Evolutionary conservation across 129 eudicot genomes (phyloP), one percentile per base, ranked within the genome.

Genomic region (Saussurea involucrata): DNA sequence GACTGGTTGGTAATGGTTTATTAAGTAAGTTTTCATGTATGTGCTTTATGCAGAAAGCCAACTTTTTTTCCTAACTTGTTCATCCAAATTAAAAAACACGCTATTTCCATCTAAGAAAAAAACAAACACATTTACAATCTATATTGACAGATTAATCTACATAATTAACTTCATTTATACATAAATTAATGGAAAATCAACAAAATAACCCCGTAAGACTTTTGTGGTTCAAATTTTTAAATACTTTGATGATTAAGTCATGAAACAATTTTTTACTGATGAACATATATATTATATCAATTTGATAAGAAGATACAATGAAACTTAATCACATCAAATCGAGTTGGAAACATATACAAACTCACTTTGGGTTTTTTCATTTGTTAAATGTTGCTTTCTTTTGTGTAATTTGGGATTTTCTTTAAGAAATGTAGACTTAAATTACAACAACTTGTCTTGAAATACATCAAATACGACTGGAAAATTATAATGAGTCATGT

Each of bases 321-420:
- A n/a, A 27, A 17, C 17, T 5, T 49, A 13, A 49, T 2, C 4
- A n/a, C 25, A 58, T 58, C 17, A 60, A 18, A 60, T 0, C 17
- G 2, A 53, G 25, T 60, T 60, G 25, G 65, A 60, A 21, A 60
- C 65, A 21, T 7, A 18, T 60, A 21, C 28, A 60, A 3, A 60
- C 1, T n/a, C 4, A 60, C 1, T 1, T 20, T 58, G 20, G 4
- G 24, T 58, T 1, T 60, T 6, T 18, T 7, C 1, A 5, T 68
- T 68, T 20, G 78, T 73, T 73, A 37, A 32, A 32, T 33, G 33
- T 58, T 73, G 57, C n/a, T 73, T 73, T 73, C 69, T 58, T 33
- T 29, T 20, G 1, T 21, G 58, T 31, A 18, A 58, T 58, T 33
- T 33, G 31, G 58, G 24, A 32, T 60, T 73, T 20, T 32, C 20